Conservation (phyloP, 176 grass and related monocot genomes). For the Oryza australiensis region DNA sequence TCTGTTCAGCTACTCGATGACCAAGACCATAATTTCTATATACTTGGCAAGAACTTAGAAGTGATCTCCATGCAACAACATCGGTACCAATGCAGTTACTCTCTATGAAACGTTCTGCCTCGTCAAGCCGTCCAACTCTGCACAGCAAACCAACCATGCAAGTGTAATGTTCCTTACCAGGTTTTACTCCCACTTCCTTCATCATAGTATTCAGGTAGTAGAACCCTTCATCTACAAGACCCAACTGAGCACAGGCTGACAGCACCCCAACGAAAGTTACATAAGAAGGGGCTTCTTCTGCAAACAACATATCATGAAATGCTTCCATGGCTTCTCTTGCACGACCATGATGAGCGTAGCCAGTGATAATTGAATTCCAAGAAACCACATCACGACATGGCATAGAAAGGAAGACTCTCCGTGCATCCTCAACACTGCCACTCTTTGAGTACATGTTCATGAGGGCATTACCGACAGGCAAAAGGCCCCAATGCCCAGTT, state of each 20-base stretch:
- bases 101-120: slow-evolving; percentile 66
- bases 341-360: slow-evolving; percentile 68
- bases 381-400: slow-evolving; percentile 50
- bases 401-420: slow-evolving; percentile 58
- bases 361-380: slow-evolving; percentile 77
- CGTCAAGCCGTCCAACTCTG: slow-evolving; percentile 59
- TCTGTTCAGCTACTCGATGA: slow-evolving; percentile 62
- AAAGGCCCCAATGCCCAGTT: slow-evolving; percentile 43
- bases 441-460: slow-evolving; percentile 91
- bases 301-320: slow-evolving; percentile 59
- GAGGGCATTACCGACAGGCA: slow-evolving; percentile 62
- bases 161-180: slow-evolving; percentile 75
- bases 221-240: slow-evolving; percentile 70
- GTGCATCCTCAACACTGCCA: slow-evolving; percentile 59
- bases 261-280: slow-evolving; percentile 72
- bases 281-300: slow-evolving; percentile 51
- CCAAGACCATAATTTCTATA: slow-evolving; percentile 66
- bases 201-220: slow-evolving; percentile 76
- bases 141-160: slow-evolving; percentile 73
- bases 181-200: slow-evolving; percentile 63
- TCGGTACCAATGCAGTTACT: slow-evolving; percentile 54
- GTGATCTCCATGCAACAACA: slow-evolving; percentile 70
- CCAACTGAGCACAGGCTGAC: slow-evolving; percentile 73
- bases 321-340: slow-evolving; percentile 53
- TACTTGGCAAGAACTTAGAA: slow-evolving; percentile 69